Conservation (phyloP, 805 yeast genomes). For the Ogataea nitratoaversa region DNA sequence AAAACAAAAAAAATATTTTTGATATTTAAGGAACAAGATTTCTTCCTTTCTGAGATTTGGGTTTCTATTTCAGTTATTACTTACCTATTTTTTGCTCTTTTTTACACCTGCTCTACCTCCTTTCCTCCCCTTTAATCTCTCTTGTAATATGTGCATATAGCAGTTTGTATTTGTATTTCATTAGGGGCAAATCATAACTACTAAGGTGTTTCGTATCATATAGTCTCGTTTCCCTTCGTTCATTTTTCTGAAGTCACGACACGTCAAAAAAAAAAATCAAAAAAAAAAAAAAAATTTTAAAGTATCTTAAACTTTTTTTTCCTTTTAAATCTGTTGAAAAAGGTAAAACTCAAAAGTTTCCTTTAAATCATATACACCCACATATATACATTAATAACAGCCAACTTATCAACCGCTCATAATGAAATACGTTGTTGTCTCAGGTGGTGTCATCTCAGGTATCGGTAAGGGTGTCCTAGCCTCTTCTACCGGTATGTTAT, state of each 20-base stretch:
- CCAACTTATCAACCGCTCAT: neutral
- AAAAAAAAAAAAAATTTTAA: no score
- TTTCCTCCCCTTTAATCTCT: neutral
- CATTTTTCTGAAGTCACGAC: no score
- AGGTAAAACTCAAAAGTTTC: no score
- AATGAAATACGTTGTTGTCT: slow-evolving; percentile 98
- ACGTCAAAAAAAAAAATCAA: no score
- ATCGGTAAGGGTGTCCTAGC: slow-evolving; percentile 99
- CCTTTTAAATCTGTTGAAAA: no score
- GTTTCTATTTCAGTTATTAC: neutral
- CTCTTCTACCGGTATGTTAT: slow-evolving; percentile 90
- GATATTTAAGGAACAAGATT: neutral
- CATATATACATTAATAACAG: no score
- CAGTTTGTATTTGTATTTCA: neutral
- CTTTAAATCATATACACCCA: no score
- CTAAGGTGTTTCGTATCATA: no score
- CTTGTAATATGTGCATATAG: neutral
- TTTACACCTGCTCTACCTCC: slow-evolving; percentile 7
- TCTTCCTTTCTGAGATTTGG: neutral
- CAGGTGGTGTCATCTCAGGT: slow-evolving; percentile 99
- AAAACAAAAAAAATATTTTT: no score
- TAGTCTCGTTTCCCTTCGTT: no score
- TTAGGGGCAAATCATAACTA: no score
- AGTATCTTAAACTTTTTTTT: no score
- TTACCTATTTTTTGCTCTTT: neutral